These are phyloP conservation scores for Carex sylvatica DNA, from an alignment of 202 grass and related monocot species.

Conservation along the genomic window DNA sequence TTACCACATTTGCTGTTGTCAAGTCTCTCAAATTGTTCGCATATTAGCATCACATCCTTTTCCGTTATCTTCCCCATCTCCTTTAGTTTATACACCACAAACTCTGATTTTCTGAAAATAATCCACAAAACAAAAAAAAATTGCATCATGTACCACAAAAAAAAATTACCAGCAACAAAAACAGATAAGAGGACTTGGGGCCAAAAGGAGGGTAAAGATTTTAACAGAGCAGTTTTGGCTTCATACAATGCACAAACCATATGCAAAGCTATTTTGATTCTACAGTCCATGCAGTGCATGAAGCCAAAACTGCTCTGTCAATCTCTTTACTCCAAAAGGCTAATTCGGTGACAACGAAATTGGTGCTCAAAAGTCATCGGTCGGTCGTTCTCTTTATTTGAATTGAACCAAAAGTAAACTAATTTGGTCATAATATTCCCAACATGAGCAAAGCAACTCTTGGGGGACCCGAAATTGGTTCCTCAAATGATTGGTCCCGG, in stretches of 20 bases:
- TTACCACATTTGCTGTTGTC: conserved; percentile 77
- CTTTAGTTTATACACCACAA: conserved; percentile 89
- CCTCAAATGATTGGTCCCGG: not conserved
- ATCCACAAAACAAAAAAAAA: not conserved
- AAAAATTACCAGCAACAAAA: no score
- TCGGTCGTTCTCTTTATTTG: not conserved
- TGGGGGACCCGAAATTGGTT: not conserved
- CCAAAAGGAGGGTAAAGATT: no score
- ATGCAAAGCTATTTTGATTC: no score
- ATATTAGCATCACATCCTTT: conserved; percentile 72
- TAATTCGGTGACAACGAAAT: not conserved
- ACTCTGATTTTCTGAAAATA: conserved; percentile 84
- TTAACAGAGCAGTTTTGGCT: no score
- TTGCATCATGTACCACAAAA: not conserved
- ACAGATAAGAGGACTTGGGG: no score
- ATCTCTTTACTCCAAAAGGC: no score
- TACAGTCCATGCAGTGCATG: no score
- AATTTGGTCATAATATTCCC: not conserved
- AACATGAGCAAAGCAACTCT: not conserved
- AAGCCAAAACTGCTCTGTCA: no score
- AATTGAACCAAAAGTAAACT: not conserved
- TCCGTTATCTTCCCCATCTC: conserved; percentile 86
- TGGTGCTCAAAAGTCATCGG: not conserved
- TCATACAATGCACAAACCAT: no score
- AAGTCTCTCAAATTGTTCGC: conserved; percentile 76